Evolutionary conservation across 2,329 filamentous ascomycete genomes (phyloP), one percentile per base, ranked within the genome.

Genomic region (Trichophyton equinum): DNA sequence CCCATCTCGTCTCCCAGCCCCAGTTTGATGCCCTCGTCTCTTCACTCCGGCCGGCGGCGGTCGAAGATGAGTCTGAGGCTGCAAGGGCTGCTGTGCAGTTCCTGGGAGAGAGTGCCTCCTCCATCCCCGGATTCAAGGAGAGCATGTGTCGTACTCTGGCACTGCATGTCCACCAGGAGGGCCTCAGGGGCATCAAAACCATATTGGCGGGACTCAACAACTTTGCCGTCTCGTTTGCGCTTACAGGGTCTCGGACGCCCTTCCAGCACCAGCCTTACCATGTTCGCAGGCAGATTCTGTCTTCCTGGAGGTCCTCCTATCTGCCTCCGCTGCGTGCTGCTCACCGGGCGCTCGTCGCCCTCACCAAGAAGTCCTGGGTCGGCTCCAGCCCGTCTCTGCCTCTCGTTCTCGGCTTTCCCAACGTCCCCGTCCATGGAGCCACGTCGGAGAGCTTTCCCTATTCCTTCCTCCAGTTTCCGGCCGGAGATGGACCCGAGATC

Each of bases 381-480:
- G 74, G 76, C 30, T 73, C 74, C 5, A 83, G 80, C 11, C 77
- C 79, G 0, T 79, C 76, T 0, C 66, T 85, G 2, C 74, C 74
- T 36, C 71, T 71, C 0, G 68, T 83, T 0, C 70, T 85, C 8
- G 80, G 79, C 0, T 80, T 81, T 53, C 82, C 83, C 0, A 75
- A 77, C 2, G 74, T 81, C 1, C 82, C 83, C 0, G 69, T 80
- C 25, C 77, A 83, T 65, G 79, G 81, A 47, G 33, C 33, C 33
- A 27, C 25, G 75, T 75, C 22, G 77, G 77, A 79, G 61, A 78
- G 78, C 2, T 82, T 77, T 65, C 75, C 79, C 3, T 85, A 81
- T 67, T 72, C 77, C 8, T 85, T 86, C 64, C 68, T 85, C 15
- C 81, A 85, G 62, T 74, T 84, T 20, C 80, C 81, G 1, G 76